Evolutionary conservation across 495 filamentous ascomycete genomes (phyloP).

Genomic region (Podospora australis): DNA sequence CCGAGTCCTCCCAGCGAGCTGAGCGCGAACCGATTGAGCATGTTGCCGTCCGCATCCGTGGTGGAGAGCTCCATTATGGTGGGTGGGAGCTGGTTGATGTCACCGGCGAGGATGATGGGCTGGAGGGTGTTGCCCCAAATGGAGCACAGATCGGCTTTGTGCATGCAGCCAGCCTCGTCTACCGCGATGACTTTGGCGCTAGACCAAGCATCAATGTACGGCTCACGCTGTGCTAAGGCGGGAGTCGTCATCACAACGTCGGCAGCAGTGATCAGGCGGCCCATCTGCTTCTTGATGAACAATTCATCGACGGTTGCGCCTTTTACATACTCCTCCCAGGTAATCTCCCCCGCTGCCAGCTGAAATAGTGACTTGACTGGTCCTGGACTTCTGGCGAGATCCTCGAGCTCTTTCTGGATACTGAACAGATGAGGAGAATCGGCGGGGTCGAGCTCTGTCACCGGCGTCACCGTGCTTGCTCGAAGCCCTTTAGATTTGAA

Average conservation of each 20-base stretch:
- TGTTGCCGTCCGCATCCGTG: too few species aligned
- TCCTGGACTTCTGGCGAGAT: not conserved
- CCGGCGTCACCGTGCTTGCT: not conserved
- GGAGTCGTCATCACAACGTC: constrained; percentile 10
- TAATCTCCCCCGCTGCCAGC: constrained; percentile 1
- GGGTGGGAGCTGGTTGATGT: constrained; percentile 6
- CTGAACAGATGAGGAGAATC: constrained; percentile 3
- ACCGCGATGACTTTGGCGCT: constrained; percentile 18
- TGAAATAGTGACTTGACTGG: not conserved
- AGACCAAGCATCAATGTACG: not conserved
- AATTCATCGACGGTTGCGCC: not conserved
- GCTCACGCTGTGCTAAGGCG: not conserved
- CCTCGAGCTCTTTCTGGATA: too few species aligned
- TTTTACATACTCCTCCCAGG: constrained; percentile 6
- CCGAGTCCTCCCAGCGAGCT: too few species aligned
- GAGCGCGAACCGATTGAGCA: too few species aligned
- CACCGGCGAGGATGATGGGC: constrained; percentile 8
- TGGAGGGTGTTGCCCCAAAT: constrained; percentile 16
- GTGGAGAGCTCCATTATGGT: constrained; percentile 3
- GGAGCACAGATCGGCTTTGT: constrained; percentile 5
- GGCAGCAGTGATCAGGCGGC: not conserved
- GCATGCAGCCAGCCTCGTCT: constrained; percentile 12
- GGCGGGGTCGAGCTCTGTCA: constrained; percentile 5
- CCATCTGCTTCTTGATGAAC: not conserved
- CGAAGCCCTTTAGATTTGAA: not conserved